Conservation (phyloP, 306 rosid genomes). For the Pterocarpus macrocarpus region DNA sequence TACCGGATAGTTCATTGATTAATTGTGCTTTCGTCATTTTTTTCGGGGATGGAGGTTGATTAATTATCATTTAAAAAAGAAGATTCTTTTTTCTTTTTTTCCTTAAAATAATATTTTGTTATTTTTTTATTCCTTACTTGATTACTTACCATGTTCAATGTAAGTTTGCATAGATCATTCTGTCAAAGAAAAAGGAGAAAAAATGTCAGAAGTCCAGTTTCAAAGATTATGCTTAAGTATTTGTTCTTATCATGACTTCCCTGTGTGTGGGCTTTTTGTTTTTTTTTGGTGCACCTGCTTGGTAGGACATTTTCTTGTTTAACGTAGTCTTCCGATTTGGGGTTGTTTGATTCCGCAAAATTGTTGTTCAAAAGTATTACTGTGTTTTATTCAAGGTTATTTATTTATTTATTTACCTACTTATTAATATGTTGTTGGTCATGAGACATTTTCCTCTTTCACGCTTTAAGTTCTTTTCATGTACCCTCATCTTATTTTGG, state of each 20-base stretch:
- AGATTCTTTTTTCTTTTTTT: neutral
- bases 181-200: neutral
- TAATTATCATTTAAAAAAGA: constrained; percentile 25
- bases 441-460: constrained; percentile 41
- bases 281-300: too few relatives aligned
- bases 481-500: neutral
- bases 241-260: neutral
- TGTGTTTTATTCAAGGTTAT: constrained; percentile 1
- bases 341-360: constrained; percentile 20
- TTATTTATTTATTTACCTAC: constrained; percentile 10
- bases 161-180: constrained; percentile 1
- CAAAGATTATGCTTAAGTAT: constrained; percentile 4
- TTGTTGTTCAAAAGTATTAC: neutral
- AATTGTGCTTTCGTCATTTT: constrained; percentile 3
- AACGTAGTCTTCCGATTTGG: neutral
- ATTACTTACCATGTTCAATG: constrained; percentile 18
- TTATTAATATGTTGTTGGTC: constrained; percentile 16
- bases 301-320: too few relatives aligned
- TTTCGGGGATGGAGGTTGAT: constrained; percentile 13
- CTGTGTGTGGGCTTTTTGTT: neutral
- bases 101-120: neutral
- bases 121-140: constrained; percentile 38
- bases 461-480: constrained; percentile 34
- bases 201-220: neutral
- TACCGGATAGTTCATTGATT: constrained; percentile 39